Evolutionary conservation across 768 basidiomycete genomes (phyloP).

Genomic region (Mycena albidolilacea): DNA sequence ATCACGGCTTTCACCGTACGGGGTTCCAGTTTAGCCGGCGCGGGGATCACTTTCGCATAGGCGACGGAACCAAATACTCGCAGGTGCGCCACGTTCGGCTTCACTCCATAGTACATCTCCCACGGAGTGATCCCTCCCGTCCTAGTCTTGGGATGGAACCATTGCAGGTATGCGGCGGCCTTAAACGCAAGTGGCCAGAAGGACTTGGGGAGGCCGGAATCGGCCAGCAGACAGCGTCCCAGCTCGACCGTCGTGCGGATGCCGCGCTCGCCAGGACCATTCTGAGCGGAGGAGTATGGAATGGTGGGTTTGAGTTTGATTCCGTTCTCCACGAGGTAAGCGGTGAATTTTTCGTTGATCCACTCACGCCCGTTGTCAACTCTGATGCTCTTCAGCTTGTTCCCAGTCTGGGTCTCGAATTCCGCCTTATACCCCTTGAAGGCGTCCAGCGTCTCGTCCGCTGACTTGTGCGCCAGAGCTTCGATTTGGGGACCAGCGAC

Average conservation of each 20-base stretch:
- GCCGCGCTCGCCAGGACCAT: background rate
- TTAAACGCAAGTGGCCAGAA: background rate
- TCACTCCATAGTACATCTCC: conserved; percentile 25
- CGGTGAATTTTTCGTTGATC: background rate
- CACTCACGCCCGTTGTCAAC: background rate
- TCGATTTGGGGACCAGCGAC: background rate
- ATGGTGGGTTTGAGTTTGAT: background rate
- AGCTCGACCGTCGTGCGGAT: background rate
- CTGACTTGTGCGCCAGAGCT: background rate
- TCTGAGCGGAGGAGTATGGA: background rate
- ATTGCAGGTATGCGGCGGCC: background rate
- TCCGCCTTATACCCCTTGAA: background rate
- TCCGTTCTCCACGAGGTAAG: background rate
- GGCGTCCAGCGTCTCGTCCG: background rate
- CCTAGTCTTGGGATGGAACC: background rate
- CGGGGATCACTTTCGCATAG: conserved; percentile 42
- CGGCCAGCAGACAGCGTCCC: background rate
- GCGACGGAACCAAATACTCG: conserved; percentile 49
- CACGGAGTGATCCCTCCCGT: background rate
- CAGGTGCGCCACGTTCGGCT: conserved; percentile 47
- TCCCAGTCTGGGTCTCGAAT: background rate
- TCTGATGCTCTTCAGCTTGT: background rate
- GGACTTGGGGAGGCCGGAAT: background rate
- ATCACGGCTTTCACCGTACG: too few species aligned
- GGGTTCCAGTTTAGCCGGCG: too few species aligned